Evolutionary conservation across 345 rosid species (phyloP).

Genomic region (Cardamine occulta): DNA sequence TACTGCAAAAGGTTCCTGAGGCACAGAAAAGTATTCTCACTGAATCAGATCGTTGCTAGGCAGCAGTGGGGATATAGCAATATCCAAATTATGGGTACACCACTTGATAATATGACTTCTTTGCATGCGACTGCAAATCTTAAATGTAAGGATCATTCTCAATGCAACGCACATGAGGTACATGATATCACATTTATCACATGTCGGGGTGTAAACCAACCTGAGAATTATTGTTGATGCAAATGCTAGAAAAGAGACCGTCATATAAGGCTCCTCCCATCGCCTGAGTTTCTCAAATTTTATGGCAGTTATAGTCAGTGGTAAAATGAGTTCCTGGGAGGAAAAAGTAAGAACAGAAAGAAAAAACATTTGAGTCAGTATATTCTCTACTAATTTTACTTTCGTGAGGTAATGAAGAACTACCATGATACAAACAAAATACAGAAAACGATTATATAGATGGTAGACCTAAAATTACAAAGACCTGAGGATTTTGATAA

Average conservation of each 20-base stretch:
- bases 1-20: slow-evolving; percentile 77
- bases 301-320: slow-evolving; percentile 61
- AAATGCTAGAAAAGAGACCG: slow-evolving; percentile 73
- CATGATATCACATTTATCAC: slow-evolving; percentile 17
- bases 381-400: slow-evolving; percentile 5
- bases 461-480: not conserved
- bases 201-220: slow-evolving; percentile 46
- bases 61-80: not conserved
- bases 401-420: slow-evolving; percentile 3
- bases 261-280: slow-evolving; percentile 94
- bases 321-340: slow-evolving; percentile 82
- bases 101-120: not conserved
- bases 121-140: not conserved
- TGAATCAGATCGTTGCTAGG: slow-evolving; percentile 2
- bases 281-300: slow-evolving; percentile 70
- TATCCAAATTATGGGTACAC: not conserved
- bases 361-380: not conserved
- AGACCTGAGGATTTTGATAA: not conserved
- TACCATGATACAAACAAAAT: not conserved
- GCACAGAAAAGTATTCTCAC: slow-evolving; percentile 19
- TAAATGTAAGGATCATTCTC: slow-evolving; percentile 15
- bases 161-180: slow-evolving; percentile 11
- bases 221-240: slow-evolving; percentile 77
- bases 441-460: not conserved
- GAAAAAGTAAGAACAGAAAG: not conserved